These are phyloP conservation scores for Nephromyces sp. DNA, from an alignment of 169 alveolate genomes.

Conservation along the genomic window DNA sequence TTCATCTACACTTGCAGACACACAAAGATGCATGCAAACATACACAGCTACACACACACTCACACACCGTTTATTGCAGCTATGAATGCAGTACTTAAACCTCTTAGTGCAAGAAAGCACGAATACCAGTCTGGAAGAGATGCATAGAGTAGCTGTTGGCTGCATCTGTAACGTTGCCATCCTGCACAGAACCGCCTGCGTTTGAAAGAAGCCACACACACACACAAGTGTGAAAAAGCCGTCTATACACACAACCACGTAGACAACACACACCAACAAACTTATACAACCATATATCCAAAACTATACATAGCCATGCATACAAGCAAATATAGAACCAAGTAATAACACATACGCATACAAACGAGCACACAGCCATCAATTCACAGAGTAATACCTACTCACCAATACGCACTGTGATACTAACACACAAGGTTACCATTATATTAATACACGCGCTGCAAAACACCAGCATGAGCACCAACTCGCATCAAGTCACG, in stretches of 20 bases:
- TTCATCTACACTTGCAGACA: no score
- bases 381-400: no score
- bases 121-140: constrained; percentile 31
- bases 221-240: not conserved
- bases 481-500: no score
- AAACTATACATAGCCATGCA: not conserved
- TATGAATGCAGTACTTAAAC: no score
- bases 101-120: constrained; percentile 39
- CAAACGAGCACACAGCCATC: no score
- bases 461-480: no score
- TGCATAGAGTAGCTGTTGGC: not conserved
- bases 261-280: constrained; percentile 11
- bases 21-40: no score
- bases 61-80: no score
- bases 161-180: constrained; percentile 7
- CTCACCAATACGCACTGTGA: no score
- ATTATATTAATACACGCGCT: no score
- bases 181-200: constrained; percentile 2
- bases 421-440: no score
- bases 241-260: constrained; percentile 13
- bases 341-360: not conserved
- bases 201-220: not conserved
- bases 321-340: not conserved
- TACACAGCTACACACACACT: no score
- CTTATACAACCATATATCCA: not conserved